Base-by-base conservation (phyloP, 352 stramenopile species). In the Pythium rhizo-oryzae region DNA sequence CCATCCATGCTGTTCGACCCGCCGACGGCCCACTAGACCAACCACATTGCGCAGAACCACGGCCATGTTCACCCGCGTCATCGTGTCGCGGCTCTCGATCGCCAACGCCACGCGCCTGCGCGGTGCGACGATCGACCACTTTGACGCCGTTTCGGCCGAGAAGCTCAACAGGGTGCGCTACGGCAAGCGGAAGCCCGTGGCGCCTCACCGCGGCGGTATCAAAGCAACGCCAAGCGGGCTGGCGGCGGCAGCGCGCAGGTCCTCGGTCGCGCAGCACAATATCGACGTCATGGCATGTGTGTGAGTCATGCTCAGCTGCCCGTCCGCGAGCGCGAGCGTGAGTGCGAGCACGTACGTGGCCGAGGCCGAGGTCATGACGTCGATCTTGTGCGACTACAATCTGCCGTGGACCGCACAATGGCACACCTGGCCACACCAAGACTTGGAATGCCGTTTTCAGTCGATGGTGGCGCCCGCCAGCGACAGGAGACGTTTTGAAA, bases 1-100 rank as follows among this genome's bases (percentile, higher is more conserved):
- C 66, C 81, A 13, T 81, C 84, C 25, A 86, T 87, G 55, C 63
- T 92, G 16, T 87, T 93, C 35, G 83, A 93, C 63, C 72, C 81
- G 0, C 69, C 69, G 19, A 90, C 85, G 7, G 83, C 83, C 0
- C 65, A 39, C 11, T 91, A 79, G 81, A 87, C 74, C 46, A 87
- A 87, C n/a, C n/a, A n/a, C n/a, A 67, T 61, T 67, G 21, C 91
- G 90, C 68, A 82, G 85, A 54, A 91, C 82, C n/a, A 87, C 80
- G 1, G 81, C 69, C 0, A 80, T 93, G 35, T 93, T 92, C 62
- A 82, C 82, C 9, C 82, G 92, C 63, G 85, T 92, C 52, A 79
- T 91, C 11, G 83, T 91, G 16, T 82, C 85, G 4, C 83, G 85
- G 0, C 56, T 93, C 1, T 91, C 83, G 37, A 80, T 91, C 60